Conservation (phyloP, 768 basidiomycete genomes). For the Russula vinacea region DNA sequence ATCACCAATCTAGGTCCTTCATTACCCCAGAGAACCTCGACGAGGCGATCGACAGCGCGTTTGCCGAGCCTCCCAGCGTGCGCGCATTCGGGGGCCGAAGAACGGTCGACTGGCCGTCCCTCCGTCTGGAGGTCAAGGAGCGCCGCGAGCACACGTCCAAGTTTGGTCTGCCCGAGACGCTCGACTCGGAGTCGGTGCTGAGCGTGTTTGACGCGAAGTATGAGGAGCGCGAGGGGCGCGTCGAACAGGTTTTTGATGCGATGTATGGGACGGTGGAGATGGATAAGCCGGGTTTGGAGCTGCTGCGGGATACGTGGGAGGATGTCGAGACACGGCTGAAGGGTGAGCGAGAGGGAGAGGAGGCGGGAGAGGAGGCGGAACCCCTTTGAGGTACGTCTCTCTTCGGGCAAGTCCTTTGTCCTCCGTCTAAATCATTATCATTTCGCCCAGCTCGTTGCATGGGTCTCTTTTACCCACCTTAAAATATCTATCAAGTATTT, state of each 20-base stretch:
- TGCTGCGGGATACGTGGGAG: conserved; percentile 29
- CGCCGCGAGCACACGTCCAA: conserved; percentile 25
- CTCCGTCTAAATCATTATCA: neutral
- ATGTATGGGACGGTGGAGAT: conserved; percentile 28
- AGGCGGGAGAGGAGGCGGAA: conserved; percentile 5
- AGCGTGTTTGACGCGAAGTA: conserved; percentile 1
- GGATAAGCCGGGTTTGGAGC: conserved; percentile 24
- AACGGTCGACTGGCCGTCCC: conserved; percentile 21
- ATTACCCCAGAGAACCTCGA: conserved; percentile 69
- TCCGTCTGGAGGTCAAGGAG: conserved; percentile 28
- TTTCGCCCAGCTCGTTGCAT: neutral
- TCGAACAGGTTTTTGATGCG: conserved; percentile 26
- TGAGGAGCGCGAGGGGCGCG: conserved; percentile 15
- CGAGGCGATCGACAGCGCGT: conserved; percentile 61
- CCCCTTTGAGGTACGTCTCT: conserved; percentile 3
- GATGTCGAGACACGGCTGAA: conserved; percentile 24
- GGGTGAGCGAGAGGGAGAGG: conserved; percentile 2
- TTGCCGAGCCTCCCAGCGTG: conserved; percentile 33
- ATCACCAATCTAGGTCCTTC: conserved; percentile 71
- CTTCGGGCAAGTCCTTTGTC: neutral
- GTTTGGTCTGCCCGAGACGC: conserved; percentile 24
- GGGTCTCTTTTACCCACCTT: neutral
- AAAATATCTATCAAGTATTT: too few species aligned
- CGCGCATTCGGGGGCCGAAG: conserved; percentile 14
- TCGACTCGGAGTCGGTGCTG: conserved; percentile 1